Evolutionary conservation across 2,329 filamentous ascomycete species (phyloP).

Genomic region (Penicillium glabrum): DNA sequence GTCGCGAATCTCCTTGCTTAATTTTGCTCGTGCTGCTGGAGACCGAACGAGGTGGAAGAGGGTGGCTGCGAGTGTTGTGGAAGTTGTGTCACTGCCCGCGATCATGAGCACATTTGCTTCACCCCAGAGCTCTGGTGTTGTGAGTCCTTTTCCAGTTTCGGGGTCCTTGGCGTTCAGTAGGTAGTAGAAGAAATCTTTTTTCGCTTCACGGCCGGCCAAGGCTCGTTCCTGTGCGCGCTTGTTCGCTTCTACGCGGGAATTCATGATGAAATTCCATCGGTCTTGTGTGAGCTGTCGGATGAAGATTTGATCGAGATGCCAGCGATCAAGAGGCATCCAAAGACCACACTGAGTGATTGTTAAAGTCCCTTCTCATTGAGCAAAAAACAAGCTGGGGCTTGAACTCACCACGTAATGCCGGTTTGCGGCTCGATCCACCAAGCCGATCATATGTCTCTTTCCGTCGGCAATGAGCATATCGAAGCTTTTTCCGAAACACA

Average conservation of each 20-base stretch:
- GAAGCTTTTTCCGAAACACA: slow-evolving; percentile 54
- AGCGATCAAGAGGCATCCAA: slow-evolving; percentile 67
- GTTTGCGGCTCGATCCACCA: slow-evolving; percentile 68
- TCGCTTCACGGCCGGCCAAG: slow-evolving; percentile 64
- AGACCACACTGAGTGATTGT: slow-evolving; percentile 59
- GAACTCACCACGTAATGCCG: slow-evolving; percentile 65
- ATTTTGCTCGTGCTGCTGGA: slow-evolving; percentile 27
- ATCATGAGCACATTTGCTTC: slow-evolving; percentile 72
- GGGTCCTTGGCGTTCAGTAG: slow-evolving; percentile 70
- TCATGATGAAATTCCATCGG: slow-evolving; percentile 68
- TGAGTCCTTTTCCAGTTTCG: slow-evolving; percentile 67
- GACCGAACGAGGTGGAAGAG: slow-evolving; percentile 43
- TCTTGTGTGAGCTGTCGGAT: slow-evolving; percentile 67
- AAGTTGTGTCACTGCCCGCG: slow-evolving; percentile 70
- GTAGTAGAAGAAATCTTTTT: slow-evolving; percentile 75
- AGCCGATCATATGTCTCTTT: slow-evolving; percentile 63
- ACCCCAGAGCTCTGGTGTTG: slow-evolving; percentile 66
- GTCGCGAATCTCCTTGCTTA: slow-evolving; percentile 38
- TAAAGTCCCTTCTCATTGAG: not conserved
- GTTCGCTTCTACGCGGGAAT: slow-evolving; percentile 66
- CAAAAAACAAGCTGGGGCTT: not conserved
- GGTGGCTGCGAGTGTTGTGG: slow-evolving; percentile 55
- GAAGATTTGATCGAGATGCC: slow-evolving; percentile 66
- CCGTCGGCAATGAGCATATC: slow-evolving; percentile 47
- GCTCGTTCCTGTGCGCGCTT: slow-evolving; percentile 60